Evolutionary conservation across 306 rosid species (phyloP).

Genomic region (Vigna radiata): DNA sequence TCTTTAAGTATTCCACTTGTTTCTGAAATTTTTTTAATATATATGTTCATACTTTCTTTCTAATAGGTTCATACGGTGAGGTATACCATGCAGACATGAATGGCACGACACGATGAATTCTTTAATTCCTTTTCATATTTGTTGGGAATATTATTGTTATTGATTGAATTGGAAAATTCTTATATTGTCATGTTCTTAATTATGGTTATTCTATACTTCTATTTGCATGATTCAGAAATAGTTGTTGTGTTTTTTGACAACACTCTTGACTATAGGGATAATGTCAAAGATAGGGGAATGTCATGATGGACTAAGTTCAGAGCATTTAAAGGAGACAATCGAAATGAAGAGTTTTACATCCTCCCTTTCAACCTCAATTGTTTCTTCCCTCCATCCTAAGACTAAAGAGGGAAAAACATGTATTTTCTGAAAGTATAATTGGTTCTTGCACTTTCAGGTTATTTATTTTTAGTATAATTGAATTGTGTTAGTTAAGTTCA

Average conservation of each 20-base stretch:
- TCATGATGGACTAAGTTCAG: conserved; percentile 96
- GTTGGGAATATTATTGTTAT: conserved; percentile 33
- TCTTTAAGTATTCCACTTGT: conserved; percentile 32
- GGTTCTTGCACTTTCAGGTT: not conserved
- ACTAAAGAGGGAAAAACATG: not conserved
- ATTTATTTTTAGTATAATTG: conserved; percentile 35
- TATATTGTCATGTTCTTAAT: conserved; percentile 25
- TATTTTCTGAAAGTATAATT: conserved; percentile 31
- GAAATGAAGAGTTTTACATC: conserved; percentile 91
- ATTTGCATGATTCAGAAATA: conserved; percentile 11
- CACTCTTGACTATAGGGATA: conserved; percentile 84
- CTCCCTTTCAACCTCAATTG: conserved; percentile 96
- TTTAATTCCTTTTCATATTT: conserved; percentile 30
- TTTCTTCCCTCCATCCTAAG: conserved; percentile 92
- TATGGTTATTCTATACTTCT: conserved; percentile 17
- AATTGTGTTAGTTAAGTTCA: conserved; percentile 52
- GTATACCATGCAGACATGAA: conserved; percentile 97
- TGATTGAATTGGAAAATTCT: conserved; percentile 33
- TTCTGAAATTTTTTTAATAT: conserved; percentile 25
- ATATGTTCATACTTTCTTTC: conserved; percentile 42
- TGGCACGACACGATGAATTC: conserved; percentile 93
- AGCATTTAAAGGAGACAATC: conserved; percentile 74
- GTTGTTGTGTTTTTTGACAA: conserved; percentile 87
- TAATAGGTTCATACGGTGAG: conserved; percentile 96
- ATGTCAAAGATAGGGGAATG: conserved; percentile 95